Evolutionary conservation across 768 basidiomycete species (phyloP), one percentile per base, ranked within the genome.

Genomic region (Russula dissimulans): DNA sequence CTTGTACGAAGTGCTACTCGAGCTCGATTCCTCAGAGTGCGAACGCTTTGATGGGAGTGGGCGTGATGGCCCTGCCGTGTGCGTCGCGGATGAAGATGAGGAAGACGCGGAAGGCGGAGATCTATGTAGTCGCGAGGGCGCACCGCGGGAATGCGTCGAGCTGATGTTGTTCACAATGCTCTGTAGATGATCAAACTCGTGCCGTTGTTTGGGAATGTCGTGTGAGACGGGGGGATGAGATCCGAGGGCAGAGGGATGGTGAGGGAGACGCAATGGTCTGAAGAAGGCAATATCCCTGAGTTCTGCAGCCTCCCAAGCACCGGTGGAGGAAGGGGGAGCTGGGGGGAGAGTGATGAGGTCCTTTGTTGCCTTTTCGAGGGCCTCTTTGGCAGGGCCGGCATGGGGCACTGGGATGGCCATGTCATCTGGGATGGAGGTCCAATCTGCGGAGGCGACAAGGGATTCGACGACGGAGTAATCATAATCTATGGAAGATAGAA

Each of bases 321-420:
- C 2, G 22, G 22, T 41, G 32, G 58, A 50, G 31, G 53, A 31
- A 41, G 62, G 49, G 22, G 57, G 54, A 22, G 58, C 55, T 2
- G 32, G 60, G 31, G 86, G 86, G 31, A 90, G 76, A 4, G 86
- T 77, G 84, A 92, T 89, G 46, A 92, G 81, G 71, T 91, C 87
- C 71, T 87, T 89, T 0, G 89, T 91, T 0, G 89, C 89, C 72
- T 86, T 87, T 55, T 85, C 74, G 56, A 92, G 78, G 2, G 84
- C 83, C 56, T 87, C 83, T 59, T 76, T 82, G 60, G 81, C 82
- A 8, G 65, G 63, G 15, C 46, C 54, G 15, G 65, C 47, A 57
- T 74, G 80, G 54, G 78, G 71, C 11, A 79, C 78, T 39, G 78
- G 75, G 65, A 61, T 49, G 29, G 52, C 54, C 1, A 81, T 72